These are phyloP conservation scores for Cronartium quercuum DNA, from an alignment of 1,284 basidiomycete genomes.

Conservation along the genomic window DNA sequence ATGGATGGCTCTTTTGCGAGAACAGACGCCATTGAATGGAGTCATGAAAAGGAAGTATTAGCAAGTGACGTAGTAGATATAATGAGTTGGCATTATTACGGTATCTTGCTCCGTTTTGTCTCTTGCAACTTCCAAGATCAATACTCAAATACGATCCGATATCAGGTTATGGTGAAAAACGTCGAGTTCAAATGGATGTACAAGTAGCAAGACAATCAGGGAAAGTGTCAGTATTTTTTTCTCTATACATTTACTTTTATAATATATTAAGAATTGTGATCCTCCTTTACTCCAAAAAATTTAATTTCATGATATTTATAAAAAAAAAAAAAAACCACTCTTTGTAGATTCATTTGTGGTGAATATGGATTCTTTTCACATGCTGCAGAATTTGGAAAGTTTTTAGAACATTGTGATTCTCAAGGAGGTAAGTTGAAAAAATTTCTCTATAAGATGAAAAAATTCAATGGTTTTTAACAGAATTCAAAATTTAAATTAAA, in stretches of 20 bases:
- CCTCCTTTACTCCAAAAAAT: too few relatives aligned
- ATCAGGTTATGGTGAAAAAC: slow-evolving; percentile 42
- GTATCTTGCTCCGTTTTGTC: slow-evolving; percentile 19
- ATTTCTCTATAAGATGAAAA: too few relatives aligned
- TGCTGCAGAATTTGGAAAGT: slow-evolving; percentile 41
- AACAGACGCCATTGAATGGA: slow-evolving; percentile 42
- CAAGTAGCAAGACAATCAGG: slow-evolving; percentile 41
- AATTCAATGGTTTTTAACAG: neutral
- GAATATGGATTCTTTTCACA: slow-evolving; percentile 47
- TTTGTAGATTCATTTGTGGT: slow-evolving; percentile 45
- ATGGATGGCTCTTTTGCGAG: slow-evolving; percentile 48
- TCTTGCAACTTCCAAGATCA: neutral
- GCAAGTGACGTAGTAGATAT: slow-evolving; percentile 44
- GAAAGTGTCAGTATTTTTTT: slow-evolving; percentile 42
- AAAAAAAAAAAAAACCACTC: too few relatives aligned
- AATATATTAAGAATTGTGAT: neutral
- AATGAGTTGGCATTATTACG: slow-evolving; percentile 47
- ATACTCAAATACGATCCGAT: neutral
- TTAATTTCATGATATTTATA: too few relatives aligned
- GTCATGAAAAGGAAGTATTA: slow-evolving; percentile 44
- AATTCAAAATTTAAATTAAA: neutral
- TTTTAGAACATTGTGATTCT: slow-evolving; percentile 40
- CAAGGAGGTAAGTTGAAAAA: slow-evolving; percentile 6
- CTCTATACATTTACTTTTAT: neutral
- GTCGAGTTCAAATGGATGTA: slow-evolving; percentile 44